A percentile compares a stretch with the other conserved stretches of the same genome.
These are phyloP conservation scores for Punctularia strigosozonata DNA, from an alignment of 768 basidiomycete genomes.

Conservation along the genomic window DNA sequence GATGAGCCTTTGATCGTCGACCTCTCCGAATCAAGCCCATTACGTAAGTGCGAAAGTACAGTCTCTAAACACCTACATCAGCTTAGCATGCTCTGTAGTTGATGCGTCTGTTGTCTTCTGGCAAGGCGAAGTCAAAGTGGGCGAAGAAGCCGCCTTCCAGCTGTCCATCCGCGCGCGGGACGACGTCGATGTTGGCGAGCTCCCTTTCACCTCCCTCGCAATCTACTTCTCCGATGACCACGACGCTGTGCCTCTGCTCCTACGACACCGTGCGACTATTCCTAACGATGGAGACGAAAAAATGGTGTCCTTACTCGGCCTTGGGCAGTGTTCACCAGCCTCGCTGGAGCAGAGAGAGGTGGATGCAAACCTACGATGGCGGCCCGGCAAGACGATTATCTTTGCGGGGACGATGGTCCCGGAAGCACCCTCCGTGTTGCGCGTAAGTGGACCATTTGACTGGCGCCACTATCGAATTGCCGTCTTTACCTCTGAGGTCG, in stretches of 20 bases:
- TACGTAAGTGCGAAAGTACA: constrained; percentile 36
- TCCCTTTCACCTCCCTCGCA: constrained; percentile 50
- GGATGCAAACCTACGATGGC: constrained; percentile 46
- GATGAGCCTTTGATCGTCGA: constrained; percentile 50
- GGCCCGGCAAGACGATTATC: constrained; percentile 36
- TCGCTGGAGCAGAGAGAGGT: constrained; percentile 17
- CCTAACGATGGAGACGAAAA: too few relatives aligned
- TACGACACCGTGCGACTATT: too few relatives aligned
- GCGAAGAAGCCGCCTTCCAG: constrained; percentile 62
- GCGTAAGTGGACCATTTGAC: constrained; percentile 28
- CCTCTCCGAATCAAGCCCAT: constrained; percentile 46
- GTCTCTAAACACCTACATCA: constrained; percentile 2
- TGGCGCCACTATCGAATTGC: background rate
- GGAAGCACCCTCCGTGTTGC: constrained; percentile 34
- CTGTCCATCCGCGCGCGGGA: constrained; percentile 46
- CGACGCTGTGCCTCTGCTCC: constrained; percentile 35
- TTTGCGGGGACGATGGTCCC: constrained; percentile 51
- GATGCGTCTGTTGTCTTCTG: constrained; percentile 62
- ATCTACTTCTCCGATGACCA: constrained; percentile 45
- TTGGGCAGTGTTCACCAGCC: too few relatives aligned
- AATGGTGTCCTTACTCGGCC: too few relatives aligned
- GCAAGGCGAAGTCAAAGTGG: constrained; percentile 47
- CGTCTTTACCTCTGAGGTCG: background rate
- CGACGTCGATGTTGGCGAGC: constrained; percentile 32
- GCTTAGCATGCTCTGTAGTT: constrained; percentile 33